These are phyloP conservation scores for Cytospora piceae DNA, from an alignment of 2,329 filamentous ascomycete species.

Conservation along the genomic window DNA sequence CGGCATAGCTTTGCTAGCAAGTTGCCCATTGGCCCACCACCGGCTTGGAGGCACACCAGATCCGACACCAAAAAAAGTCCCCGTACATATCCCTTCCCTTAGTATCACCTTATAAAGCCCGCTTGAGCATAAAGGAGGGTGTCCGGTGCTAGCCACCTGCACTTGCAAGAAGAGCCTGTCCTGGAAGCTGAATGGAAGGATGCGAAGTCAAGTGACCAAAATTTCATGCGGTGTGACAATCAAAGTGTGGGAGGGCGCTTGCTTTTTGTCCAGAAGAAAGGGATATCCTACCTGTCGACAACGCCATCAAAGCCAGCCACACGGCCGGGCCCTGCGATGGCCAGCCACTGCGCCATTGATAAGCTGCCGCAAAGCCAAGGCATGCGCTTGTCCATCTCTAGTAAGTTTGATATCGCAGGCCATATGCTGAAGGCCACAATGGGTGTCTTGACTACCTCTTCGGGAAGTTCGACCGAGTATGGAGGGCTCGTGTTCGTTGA, in stretches of 20 bases:
- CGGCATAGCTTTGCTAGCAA: constrained; percentile 31
- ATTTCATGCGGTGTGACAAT: constrained; percentile 49
- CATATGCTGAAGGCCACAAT: constrained; percentile 79
- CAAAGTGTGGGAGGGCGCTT: constrained; percentile 24
- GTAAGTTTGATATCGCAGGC: constrained; percentile 71
- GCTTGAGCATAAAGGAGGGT: constrained; percentile 16
- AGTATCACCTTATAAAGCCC: constrained; percentile 9
- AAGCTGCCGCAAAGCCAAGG: constrained; percentile 83
- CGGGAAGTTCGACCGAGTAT: constrained; percentile 29
- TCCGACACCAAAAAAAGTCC: constrained; percentile 14
- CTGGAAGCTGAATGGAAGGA: constrained; percentile 44
- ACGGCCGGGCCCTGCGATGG: constrained; percentile 73
- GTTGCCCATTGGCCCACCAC: constrained; percentile 21
- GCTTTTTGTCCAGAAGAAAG: constrained; percentile 26
- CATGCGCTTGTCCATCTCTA: constrained; percentile 80
- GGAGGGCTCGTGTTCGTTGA: constrained; percentile 34
- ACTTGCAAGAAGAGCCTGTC: constrained; percentile 39
- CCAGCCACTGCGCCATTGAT: constrained; percentile 75
- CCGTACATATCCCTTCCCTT: neutral
- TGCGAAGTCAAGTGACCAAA: constrained; percentile 50
- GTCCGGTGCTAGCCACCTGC: constrained; percentile 36
- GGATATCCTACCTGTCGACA: constrained; percentile 81
- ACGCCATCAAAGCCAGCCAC: constrained; percentile 75
- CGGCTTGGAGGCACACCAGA: constrained; percentile 12
- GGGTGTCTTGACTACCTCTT: constrained; percentile 54